Percentiles rank a stretch among this genome's conserved stretches.
Evolutionary conservation across 2,329 filamentous ascomycete genomes (phyloP).

Genomic region (Talaromyces sp.): DNA sequence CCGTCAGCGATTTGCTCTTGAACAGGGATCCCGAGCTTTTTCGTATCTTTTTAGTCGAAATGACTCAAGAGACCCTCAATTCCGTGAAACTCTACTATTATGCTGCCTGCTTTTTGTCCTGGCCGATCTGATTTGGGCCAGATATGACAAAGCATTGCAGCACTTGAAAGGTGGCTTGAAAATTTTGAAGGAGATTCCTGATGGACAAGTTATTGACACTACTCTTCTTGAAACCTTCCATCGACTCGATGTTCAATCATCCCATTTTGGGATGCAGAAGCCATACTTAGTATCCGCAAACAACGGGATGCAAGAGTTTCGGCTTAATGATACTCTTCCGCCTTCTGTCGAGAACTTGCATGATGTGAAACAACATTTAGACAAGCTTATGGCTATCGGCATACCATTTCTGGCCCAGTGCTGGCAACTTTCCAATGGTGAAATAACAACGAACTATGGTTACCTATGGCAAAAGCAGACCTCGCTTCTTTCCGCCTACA

Average conservation of each 20-base stretch:
- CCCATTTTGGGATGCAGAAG: conserved; percentile 9
- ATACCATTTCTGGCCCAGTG: conserved; percentile 15
- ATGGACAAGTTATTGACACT: conserved; percentile 6
- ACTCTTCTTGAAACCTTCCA: conserved; percentile 5
- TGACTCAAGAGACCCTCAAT: conserved; percentile 14
- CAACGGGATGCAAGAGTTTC: too few species aligned
- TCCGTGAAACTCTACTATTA: conserved; percentile 11
- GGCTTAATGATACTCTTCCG: too few species aligned
- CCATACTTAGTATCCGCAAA: too few species aligned
- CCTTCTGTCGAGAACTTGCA: too few species aligned
- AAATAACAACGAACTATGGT: conserved; percentile 7
- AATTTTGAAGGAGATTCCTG: conserved; percentile 5
- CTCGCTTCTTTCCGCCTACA: too few species aligned
- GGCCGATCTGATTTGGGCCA: conserved; percentile 13
- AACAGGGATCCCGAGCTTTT: conserved; percentile 9
- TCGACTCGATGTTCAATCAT: conserved; percentile 13
- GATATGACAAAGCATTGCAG: conserved; percentile 11
- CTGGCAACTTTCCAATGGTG: conserved; percentile 10
- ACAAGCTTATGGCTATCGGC: conserved; percentile 5
- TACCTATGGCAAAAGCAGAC: conserved; percentile 2
- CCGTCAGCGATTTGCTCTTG: conserved; percentile 7
- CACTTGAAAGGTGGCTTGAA: conserved; percentile 11
- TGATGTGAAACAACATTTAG: too few species aligned
- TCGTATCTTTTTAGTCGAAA: conserved; percentile 7
- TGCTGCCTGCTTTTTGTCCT: conserved; percentile 22